Evolutionary conservation across 805 yeast genomes (phyloP), one percentile per base, ranked within the genome.

Genomic region (Komagataella pseudopastoris): DNA sequence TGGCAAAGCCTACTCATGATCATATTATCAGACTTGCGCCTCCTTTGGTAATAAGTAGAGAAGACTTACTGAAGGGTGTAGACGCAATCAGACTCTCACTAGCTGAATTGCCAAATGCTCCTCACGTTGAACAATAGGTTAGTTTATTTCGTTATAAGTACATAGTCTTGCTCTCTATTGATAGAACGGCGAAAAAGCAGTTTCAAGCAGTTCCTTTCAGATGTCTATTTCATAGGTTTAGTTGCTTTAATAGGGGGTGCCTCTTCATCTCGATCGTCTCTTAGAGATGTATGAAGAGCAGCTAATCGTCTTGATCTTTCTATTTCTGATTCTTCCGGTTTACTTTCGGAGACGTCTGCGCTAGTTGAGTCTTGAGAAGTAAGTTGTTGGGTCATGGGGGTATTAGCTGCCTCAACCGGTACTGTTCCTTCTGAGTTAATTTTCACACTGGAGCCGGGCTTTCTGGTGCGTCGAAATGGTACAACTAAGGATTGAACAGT

Each of bases 1-100:
- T 90, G 62, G 97, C 98, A 56, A 91, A 90, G 71, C 98, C 97
- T 57, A 90, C 98, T 1, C 98, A 91, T 66, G 96, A 89, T 60
- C 85, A 89, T 67, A 90, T 91, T 61, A 90, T 91, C 64, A 84
- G 98, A 74, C 75, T 91, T 65, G 96, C 98, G 8, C 98, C 98
- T 53, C 97, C 98, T 22, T 74, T 91, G 66, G 95, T 89, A 45
- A 91, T 91, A 57, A 78, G 90, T 36, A 83, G 89, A 64, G 91
- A 84, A 60, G 97, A 91, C 63, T 73, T 91, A 61, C 67, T 79
- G 57, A 82, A 78, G 69, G 97, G 96, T 62, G 83, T 89, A 51
- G 83, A 78, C 12, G 74, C 84, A 49, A 90, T 91, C 59, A 74
- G 75, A 65, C 60, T 72, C 57, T 73, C 87, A 16, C 74, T 88